Percentiles rank a stretch among this genome's conserved stretches.
These are phyloP conservation scores for Phlyctochytrium planicorne DNA, from an alignment of 192 early-diverging fungal species.

Conservation along the genomic window DNA sequence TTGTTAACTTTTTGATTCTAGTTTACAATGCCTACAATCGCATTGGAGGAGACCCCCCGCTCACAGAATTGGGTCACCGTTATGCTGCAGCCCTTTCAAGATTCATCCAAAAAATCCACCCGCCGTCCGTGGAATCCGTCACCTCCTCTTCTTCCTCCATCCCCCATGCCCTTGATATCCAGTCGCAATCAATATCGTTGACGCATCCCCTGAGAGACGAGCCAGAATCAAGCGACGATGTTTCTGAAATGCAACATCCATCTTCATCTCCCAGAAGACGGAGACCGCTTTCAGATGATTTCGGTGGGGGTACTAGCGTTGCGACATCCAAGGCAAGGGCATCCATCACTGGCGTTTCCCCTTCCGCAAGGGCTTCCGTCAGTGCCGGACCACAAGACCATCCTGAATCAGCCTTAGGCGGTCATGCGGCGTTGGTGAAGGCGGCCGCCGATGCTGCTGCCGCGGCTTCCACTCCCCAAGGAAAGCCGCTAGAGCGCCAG, in stretches of 20 bases:
- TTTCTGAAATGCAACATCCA: background rate
- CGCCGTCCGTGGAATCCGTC: background rate
- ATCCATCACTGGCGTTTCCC: background rate
- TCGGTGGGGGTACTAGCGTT: slow-evolving; percentile 9
- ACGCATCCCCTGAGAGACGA: no score
- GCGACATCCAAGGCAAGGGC: no score
- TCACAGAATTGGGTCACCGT: slow-evolving; percentile 68
- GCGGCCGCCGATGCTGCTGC: background rate
- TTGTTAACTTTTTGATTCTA: slow-evolving; percentile 27
- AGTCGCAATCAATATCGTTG: no score
- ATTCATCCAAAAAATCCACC: slow-evolving; percentile 61
- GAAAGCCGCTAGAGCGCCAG: slow-evolving; percentile 5
- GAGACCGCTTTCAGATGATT: slow-evolving; percentile 27
- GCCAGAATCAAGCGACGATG: no score
- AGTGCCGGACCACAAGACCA: background rate
- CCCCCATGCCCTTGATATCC: no score
- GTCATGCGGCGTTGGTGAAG: no score
- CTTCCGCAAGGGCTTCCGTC: background rate
- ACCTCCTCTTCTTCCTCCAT: slow-evolving; percentile 8
- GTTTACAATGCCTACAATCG: slow-evolving; percentile 78
- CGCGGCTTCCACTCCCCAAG: background rate
- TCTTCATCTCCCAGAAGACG: no score
- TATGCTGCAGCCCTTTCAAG: slow-evolving; percentile 74
- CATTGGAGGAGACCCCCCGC: slow-evolving; percentile 85
- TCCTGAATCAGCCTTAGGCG: background rate